phyloP scores from a whole-genome alignment of 2,329 filamentous ascomycete genomes.

The Fusarium sambucinum region DNA sequence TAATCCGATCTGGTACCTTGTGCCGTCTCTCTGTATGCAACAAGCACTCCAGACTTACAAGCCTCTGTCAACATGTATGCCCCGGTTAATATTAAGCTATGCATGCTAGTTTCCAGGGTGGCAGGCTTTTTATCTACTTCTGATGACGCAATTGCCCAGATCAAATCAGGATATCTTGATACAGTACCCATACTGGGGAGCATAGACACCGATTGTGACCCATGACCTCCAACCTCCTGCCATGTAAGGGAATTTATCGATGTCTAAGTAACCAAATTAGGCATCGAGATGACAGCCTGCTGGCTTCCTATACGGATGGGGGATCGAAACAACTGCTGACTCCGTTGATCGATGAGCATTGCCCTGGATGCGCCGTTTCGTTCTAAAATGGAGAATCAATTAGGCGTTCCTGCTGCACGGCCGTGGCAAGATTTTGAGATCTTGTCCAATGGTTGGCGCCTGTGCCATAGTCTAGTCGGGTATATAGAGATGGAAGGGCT shows the following conservation, averaged over 20 bases:
- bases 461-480: slow-evolving; percentile 4
- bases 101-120: slow-evolving; percentile 4
- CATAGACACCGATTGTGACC: neutral
- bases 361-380: slow-evolving; percentile 13
- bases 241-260: neutral
- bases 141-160: slow-evolving; percentile 19
- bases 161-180: slow-evolving; percentile 9
- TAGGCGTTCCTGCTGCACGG: slow-evolving; percentile 12
- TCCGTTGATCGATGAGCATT: neutral
- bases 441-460: neutral
- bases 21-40: too few relatives aligned
- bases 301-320: neutral
- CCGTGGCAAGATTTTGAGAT: slow-evolving; percentile 24
- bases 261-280: neutral
- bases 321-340: neutral
- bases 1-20: neutral
- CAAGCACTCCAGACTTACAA: slow-evolving; percentile 11
- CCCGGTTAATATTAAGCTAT: slow-evolving; percentile 20
- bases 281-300: slow-evolving; percentile 8
- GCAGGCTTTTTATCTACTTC: neutral
- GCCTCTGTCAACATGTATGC: neutral
- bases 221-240: neutral
- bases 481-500: slow-evolving; percentile 9
- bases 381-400: neutral
- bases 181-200: neutral